Conservation (phyloP, 139 green algal genomes). For the Chlamydomonas eustigma region DNA sequence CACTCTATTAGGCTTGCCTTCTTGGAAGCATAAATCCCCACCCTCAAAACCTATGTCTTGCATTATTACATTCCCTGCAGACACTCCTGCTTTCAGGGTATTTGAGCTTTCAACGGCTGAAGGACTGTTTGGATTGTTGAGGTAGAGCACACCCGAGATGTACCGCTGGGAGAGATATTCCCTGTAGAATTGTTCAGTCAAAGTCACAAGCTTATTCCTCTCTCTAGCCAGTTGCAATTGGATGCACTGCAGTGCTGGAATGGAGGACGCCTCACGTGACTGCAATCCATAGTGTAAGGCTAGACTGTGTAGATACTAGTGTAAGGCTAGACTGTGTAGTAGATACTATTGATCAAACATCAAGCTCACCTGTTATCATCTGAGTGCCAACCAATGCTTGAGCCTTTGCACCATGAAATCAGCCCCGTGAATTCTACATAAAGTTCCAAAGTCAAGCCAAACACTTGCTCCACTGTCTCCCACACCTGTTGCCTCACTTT, state of each 20-base stretch:
- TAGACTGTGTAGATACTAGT: too few relatives aligned
- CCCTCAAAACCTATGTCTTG: not conserved
- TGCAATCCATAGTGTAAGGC: too few relatives aligned
- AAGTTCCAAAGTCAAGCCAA: constrained; percentile 10
- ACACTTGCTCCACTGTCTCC: not conserved
- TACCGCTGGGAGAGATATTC: constrained; percentile 8
- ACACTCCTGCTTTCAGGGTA: too few relatives aligned
- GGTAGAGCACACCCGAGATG: constrained; percentile 1
- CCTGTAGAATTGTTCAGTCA: too few relatives aligned
- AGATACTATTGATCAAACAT: too few relatives aligned
- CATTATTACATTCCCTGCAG: not conserved
- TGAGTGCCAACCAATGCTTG: constrained; percentile 12
- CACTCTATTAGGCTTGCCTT: not conserved
- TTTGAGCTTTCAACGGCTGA: too few relatives aligned
- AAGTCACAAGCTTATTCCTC: too few relatives aligned
- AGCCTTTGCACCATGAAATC: constrained; percentile 8
- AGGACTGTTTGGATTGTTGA: too few relatives aligned
- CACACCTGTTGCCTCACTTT: not conserved
- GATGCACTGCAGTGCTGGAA: too few relatives aligned
- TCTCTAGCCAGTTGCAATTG: too few relatives aligned
- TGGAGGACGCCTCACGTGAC: too few relatives aligned
- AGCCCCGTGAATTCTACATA: constrained; percentile 17
- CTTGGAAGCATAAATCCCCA: constrained; percentile 10
- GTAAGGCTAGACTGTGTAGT: too few relatives aligned
- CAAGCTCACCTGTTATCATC: constrained; percentile 13